Base-by-base conservation (phyloP, 2,329 filamentous ascomycete genomes). In the Dactylellina haptotyla region DNA sequence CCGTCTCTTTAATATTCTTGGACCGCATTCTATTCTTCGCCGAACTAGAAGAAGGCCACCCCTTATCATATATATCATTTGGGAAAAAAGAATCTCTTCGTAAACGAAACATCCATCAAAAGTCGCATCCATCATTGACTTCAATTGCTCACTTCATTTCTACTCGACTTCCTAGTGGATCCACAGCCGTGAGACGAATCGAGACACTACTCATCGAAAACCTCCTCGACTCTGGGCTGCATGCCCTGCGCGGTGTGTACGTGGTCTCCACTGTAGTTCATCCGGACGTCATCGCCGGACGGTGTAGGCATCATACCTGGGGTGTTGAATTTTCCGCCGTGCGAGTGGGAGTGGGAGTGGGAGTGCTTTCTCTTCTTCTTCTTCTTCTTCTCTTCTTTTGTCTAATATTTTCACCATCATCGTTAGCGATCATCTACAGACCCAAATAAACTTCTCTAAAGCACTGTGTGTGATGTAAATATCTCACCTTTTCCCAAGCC, bases 401-500 rank as follows among this genome's bases (percentile, higher is more conserved):
- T 72, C 67, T 72, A 50, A 5, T 18, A 34, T 5, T 26, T 37
- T 3, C 0, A 26, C 3, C 10, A 51, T 28, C 20, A 23, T 25
- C 6, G 30, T 56, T 63, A 39, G 39, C 48, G 18, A 28, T 32
- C 8, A 2, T 26, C 37, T 45, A 18, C 12, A 37, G 28, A 23
- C 26, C 8, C 37, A n/a, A 41, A n/a, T 3, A 5, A n/a, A 6
- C 6, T 9, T 12, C 23, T 3, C 4, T 23, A 46, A 10, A 12
- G 1, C 3, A 10, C 23, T n/a, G n/a, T n/a, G n/a, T n/a, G n/a
- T n/a, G n/a, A 46, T 23, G 16, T 18, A 46, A 16, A 12, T 32
- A 28, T 25, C 87, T 81, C 80, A 96, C 92, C 87, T 97, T 93
- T 81, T 99, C 95, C 95, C 95, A 99, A 72, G 92, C 95, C 94